Base-by-base conservation (phyloP, 345 rosid species). In the Bruguiera gymnorhiza region DNA sequence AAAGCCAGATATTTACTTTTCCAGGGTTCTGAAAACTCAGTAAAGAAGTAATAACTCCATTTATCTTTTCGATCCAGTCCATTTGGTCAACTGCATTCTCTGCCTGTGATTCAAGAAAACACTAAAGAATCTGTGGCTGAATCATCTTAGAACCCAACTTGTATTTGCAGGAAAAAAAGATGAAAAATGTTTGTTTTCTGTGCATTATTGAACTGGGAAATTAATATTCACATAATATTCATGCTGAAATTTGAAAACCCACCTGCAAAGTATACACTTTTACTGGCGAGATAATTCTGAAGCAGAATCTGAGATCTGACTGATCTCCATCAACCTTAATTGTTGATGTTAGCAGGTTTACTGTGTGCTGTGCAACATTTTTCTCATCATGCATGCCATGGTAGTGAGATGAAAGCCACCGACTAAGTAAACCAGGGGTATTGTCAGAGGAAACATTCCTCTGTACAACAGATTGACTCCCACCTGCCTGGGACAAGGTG, bases 51-150 rank as follows among this genome's bases (percentile, higher is more conserved):
- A 85, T 89, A 8, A 87, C 96, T 74, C 93, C 96, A 63, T 83
- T 89, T 78, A 89, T 89, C 74, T 87, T 89, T 56, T 89, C 93
- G 10, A 89, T 89, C 96, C 96, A 86, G 77, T 89, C 96, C 89
- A 80, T 85, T 78, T 89, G 96, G 73, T 89, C 93, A 51, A 73
- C 67, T n/a, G 88, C 87, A 81, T 83, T 89, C 81, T 89, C 92
- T 70, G 96, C 96, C 96, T 89, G 82, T 82, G 81, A 76, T 72
- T 65, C 58, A 73, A 70, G 55, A 32, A 63, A 75, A 36, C 9
- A 54, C 26, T 21, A 62, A 32, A 65, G 56, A 58, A 52, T 62
- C 29, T 53, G 52, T 69, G 29, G 46, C 43, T 19, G 30, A 46
- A 54, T 43, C 24, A 36, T 55, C 62, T 53, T 56, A 69, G 15